Percentiles rank a stretch among this genome's conserved stretches.
phyloP scores from a whole-genome alignment of 2,329 filamentous ascomycete genomes.

The Aureobasidium uvarum region DNA sequence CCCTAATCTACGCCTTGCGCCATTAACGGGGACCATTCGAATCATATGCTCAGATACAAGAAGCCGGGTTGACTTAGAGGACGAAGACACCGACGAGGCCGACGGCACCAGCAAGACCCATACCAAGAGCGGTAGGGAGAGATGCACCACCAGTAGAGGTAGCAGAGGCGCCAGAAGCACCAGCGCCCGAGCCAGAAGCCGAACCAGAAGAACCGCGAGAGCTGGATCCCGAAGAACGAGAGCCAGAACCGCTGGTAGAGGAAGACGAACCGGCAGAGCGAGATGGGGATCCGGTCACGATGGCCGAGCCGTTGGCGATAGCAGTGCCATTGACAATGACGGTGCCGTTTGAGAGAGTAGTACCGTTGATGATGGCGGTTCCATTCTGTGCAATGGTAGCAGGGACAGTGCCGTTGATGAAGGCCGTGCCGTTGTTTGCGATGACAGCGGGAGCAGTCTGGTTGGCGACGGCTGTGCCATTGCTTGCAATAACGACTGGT shows the following conservation, averaged over 20 bases:
- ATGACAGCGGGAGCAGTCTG: slow-evolving; percentile 22
- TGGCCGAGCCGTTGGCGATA: slow-evolving; percentile 4
- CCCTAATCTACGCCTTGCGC: not conserved
- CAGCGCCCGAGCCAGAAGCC: slow-evolving; percentile 3
- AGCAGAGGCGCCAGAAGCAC: slow-evolving; percentile 26
- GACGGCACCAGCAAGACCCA: slow-evolving; percentile 43
- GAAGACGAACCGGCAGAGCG: slow-evolving; percentile 6
- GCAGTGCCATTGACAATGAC: slow-evolving; percentile 27
- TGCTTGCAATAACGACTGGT: slow-evolving; percentile 19
- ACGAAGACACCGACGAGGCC: slow-evolving; percentile 47
- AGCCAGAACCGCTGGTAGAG: slow-evolving; percentile 3
- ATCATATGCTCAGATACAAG: not conserved
- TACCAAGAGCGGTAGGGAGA: slow-evolving; percentile 42
- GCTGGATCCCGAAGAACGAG: slow-evolving; percentile 21
- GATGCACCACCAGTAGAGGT: slow-evolving; percentile 34
- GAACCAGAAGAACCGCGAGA: slow-evolving; percentile 21
- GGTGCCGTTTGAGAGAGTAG: slow-evolving; percentile 27
- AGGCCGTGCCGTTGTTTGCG: slow-evolving; percentile 28
- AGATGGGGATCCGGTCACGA: not conserved
- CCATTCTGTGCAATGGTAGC: not conserved
- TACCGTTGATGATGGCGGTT: slow-evolving; percentile 25
- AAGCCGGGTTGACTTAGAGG: slow-evolving; percentile 36
- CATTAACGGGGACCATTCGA: slow-evolving; percentile 1
- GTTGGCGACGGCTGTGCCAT: slow-evolving; percentile 18
- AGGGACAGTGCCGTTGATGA: slow-evolving; percentile 11